Conservation (phyloP, 768 basidiomycete genomes). For the Leucocoprinus leucothites region DNA sequence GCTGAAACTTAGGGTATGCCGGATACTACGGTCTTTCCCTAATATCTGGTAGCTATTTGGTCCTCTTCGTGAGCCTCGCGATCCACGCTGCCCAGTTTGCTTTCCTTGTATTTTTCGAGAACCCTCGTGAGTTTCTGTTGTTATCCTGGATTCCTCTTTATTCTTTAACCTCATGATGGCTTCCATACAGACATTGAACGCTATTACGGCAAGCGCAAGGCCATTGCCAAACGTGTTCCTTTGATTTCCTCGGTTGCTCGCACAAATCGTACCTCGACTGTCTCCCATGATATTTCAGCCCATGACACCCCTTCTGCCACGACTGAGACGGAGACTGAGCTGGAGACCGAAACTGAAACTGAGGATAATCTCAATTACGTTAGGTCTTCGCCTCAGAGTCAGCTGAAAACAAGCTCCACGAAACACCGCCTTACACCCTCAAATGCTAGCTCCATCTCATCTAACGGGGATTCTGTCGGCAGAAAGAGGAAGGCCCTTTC, state of each 20-base stretch:
- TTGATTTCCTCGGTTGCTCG: slow-evolving; percentile 27
- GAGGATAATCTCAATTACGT: slow-evolving; percentile 15
- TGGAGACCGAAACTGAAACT: slow-evolving; percentile 56
- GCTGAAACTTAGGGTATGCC: slow-evolving; percentile 64
- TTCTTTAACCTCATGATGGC: not conserved
- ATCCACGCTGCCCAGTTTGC: slow-evolving; percentile 96
- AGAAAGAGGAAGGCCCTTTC: slow-evolving; percentile 41
- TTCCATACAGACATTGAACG: slow-evolving; percentile 78
- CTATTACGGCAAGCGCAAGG: slow-evolving; percentile 90
- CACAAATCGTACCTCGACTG: slow-evolving; percentile 4
- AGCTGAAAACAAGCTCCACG: not conserved
- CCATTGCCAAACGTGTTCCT: slow-evolving; percentile 82
- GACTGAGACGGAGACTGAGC: slow-evolving; percentile 61
- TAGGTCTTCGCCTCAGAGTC: slow-evolving; percentile 7
- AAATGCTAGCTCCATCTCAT: slow-evolving; percentile 30
- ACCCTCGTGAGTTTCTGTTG: slow-evolving; percentile 70
- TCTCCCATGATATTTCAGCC: slow-evolving; percentile 17
- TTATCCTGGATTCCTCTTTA: not conserved
- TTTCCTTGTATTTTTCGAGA: slow-evolving; percentile 94
- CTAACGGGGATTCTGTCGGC: slow-evolving; percentile 19
- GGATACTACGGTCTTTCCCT: slow-evolving; percentile 96
- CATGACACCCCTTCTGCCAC: slow-evolving; percentile 39
- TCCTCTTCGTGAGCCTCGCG: slow-evolving; percentile 89
- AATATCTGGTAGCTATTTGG: slow-evolving; percentile 83
- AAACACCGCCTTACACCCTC: slow-evolving; percentile 32